Conservation (phyloP, 73 alveolate species). For the Durusdinium trenchii region DNA sequence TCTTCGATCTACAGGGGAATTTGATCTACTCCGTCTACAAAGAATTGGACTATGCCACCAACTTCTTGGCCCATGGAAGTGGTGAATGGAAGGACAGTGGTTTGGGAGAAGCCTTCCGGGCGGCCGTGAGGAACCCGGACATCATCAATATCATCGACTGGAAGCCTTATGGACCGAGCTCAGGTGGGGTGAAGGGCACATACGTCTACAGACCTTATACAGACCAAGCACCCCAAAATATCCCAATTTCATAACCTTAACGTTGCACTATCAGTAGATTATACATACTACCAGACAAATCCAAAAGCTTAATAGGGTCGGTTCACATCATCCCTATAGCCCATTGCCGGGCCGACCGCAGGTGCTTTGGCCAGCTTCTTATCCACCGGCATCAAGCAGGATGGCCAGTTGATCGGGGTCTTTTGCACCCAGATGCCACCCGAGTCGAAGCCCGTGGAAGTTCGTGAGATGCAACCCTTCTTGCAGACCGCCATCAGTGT, state of each 20-base stretch:
- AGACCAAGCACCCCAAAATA: no score
- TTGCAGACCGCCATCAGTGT: background rate
- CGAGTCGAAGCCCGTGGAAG: slow-evolving; percentile 59
- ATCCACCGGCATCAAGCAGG: slow-evolving; percentile 76
- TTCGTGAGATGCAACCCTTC: slow-evolving; percentile 55
- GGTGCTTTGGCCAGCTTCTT: slow-evolving; percentile 89
- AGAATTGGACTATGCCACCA: slow-evolving; percentile 90
- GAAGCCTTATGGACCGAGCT: slow-evolving; percentile 51
- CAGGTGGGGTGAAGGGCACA: background rate
- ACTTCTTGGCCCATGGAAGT: slow-evolving; percentile 32
- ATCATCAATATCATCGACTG: slow-evolving; percentile 83
- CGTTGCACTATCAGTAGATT: background rate
- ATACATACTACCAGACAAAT: no score
- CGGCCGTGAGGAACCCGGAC: slow-evolving; percentile 59
- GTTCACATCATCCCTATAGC: no score
- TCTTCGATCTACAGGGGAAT: slow-evolving; percentile 65
- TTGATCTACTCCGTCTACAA: background rate
- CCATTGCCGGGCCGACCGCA: slow-evolving; percentile 69
- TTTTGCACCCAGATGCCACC: slow-evolving; percentile 92
- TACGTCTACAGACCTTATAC: background rate
- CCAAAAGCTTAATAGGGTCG: no score
- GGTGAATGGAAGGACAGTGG: slow-evolving; percentile 92
- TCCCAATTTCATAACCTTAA: background rate
- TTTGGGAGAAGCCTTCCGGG: slow-evolving; percentile 89
- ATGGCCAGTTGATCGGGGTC: slow-evolving; percentile 61